These are phyloP conservation scores for Fusarium agapanthi DNA, from an alignment of 2,329 filamentous ascomycete genomes.

Conservation along the genomic window DNA sequence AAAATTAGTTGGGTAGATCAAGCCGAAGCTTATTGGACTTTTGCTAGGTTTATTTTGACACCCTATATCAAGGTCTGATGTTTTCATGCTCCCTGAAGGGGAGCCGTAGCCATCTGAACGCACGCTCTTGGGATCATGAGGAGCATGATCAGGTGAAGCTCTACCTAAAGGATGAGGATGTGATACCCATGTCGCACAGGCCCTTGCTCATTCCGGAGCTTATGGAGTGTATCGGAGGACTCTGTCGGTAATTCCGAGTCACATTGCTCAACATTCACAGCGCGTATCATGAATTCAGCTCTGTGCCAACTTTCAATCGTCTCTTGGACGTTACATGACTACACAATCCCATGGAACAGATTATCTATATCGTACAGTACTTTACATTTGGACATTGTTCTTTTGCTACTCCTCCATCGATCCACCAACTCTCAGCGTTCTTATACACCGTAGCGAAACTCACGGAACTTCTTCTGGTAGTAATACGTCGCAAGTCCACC, in stretches of 20 bases:
- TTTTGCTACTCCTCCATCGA: fast-evolving
- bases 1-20: fast-evolving
- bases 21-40: fast-evolving
- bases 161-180: background rate
- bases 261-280: background rate
- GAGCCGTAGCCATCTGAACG: background rate
- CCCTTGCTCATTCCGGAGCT: background rate
- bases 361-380: background rate
- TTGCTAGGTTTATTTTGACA: no score
- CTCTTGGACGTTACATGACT: background rate
- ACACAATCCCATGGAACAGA: fast-evolving
- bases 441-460: conserved; percentile 52
- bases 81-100: no score
- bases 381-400: background rate
- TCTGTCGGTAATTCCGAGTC: background rate
- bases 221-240: background rate
- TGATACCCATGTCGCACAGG: background rate
- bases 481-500: conserved; percentile 51
- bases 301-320: no score
- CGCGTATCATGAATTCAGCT: fast-evolving
- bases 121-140: background rate
- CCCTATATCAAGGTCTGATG: no score
- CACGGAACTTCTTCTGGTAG: conserved; percentile 53
- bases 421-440: fast-evolving
- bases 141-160: background rate